phyloP scores from a whole-genome alignment of 169 alveolate species.

The Plasmodium cynomolgi region DNA sequence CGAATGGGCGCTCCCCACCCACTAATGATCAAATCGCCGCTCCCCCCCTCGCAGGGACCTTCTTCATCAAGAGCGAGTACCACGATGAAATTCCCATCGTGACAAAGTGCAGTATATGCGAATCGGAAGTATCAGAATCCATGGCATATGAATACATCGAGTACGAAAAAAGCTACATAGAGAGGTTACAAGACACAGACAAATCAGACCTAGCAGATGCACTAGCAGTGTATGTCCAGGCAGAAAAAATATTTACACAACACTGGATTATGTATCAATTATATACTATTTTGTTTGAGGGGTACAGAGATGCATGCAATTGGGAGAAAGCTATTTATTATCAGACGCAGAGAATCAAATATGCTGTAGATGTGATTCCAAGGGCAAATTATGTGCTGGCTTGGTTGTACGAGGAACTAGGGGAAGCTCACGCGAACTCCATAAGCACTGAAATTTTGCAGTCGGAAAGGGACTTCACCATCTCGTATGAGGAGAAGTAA shows the following conservation, averaged over 20 bases:
- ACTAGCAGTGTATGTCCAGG: constrained; percentile 78
- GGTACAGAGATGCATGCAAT: constrained; percentile 77
- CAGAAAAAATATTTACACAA: constrained; percentile 83
- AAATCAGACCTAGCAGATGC: constrained; percentile 80
- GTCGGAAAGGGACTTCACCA: constrained; percentile 60
- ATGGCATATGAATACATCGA: constrained; percentile 69
- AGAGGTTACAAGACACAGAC: constrained; percentile 80
- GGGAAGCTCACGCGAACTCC: constrained; percentile 80
- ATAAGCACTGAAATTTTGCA: constrained; percentile 72
- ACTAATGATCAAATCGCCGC: neutral
- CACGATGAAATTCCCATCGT: constrained; percentile 38
- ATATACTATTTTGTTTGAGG: constrained; percentile 80
- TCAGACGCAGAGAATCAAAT: constrained; percentile 77
- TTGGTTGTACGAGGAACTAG: constrained; percentile 88
- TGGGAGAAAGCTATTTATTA: constrained; percentile 78
- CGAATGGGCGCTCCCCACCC: too few relatives aligned
- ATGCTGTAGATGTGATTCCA: constrained; percentile 79
- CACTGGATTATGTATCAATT: constrained; percentile 82
- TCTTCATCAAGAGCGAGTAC: constrained; percentile 61
- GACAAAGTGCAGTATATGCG: constrained; percentile 56
- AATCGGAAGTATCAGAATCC: constrained; percentile 48
- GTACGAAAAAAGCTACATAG: constrained; percentile 75
- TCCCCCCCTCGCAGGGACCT: constrained; percentile 18
- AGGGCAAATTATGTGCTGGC: constrained; percentile 89
- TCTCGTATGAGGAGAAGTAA: constrained; percentile 68